Evolutionary conservation across 2,329 filamentous ascomycete genomes (phyloP).

Genomic region (Penicillium rolfsii): DNA sequence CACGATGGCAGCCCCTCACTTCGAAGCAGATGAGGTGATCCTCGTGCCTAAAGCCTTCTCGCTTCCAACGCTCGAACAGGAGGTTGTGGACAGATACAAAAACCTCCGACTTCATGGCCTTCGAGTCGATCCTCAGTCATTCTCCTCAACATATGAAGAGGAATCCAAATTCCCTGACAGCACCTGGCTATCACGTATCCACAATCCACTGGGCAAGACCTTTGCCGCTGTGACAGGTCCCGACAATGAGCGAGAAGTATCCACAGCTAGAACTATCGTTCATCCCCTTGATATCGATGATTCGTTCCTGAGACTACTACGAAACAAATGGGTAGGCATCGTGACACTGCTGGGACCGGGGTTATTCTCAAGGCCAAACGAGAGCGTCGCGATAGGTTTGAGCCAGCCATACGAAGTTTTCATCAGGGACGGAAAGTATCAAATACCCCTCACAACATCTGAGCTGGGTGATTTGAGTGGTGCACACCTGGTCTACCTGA

Average conservation of each 20-base stretch:
- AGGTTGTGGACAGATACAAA: conserved; percentile 25
- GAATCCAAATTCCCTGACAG: conserved; percentile 31
- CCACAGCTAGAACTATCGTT: background rate
- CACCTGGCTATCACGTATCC: conserved; percentile 35
- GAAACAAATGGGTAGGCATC: conserved; percentile 37
- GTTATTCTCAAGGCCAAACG: conserved; percentile 7
- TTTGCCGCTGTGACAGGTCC: conserved; percentile 28
- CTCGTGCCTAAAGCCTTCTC: conserved; percentile 14
- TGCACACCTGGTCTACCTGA: conserved; percentile 27
- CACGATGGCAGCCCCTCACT: conserved; percentile 13
- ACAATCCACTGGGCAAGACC: conserved; percentile 31
- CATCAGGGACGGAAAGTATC: conserved; percentile 10
- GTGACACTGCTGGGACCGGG: conserved; percentile 34
- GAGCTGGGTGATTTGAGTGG: conserved; percentile 5
- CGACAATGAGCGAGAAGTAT: background rate
- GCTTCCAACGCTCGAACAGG: conserved; percentile 5
- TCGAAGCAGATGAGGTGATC: conserved; percentile 8
- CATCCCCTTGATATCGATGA: background rate
- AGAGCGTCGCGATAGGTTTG: background rate
- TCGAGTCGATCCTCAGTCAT: conserved; percentile 33
- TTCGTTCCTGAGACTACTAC: conserved; percentile 15
- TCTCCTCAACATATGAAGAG: conserved; percentile 35
- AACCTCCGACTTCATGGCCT: conserved; percentile 33
- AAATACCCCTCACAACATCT: background rate
- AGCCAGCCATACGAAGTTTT: conserved; percentile 16